Percentiles rank a stretch among this genome's conserved stretches.
Evolutionary conservation across 2,329 filamentous ascomycete species (phyloP).

Genomic region (Camillea tinctor): DNA sequence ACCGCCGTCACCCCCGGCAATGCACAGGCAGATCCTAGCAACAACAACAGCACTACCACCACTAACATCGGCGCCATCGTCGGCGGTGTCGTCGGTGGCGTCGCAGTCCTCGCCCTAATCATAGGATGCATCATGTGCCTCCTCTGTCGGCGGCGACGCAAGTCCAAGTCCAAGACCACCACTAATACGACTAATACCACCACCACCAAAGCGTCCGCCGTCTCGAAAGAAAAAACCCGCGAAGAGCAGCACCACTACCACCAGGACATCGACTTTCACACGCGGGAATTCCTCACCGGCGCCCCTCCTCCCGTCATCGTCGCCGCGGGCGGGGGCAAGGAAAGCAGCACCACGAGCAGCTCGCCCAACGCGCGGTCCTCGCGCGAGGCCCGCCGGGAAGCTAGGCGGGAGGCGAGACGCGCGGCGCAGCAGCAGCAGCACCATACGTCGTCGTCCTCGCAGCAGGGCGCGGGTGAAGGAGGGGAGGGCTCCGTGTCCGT

Average conservation of each 20-base stretch:
- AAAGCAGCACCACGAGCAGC: background rate
- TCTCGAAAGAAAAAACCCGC: constrained; percentile 19
- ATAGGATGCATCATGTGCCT: constrained; percentile 20
- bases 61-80: constrained; percentile 30
- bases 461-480: background rate
- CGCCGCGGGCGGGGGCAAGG: background rate
- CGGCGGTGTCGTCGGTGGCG: constrained; percentile 32
- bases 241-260: background rate
- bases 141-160: constrained; percentile 19
- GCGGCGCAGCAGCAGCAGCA: background rate
- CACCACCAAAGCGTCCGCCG: too few species aligned
- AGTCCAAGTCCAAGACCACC: constrained; percentile 7
- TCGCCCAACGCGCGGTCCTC: background rate
- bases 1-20: background rate
- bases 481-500: background rate
- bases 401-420: background rate
- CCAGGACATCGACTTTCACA: background rate
- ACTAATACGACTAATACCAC: too few species aligned
- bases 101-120: constrained; percentile 25
- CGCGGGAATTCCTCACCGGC: background rate
- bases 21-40: background rate
- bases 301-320: background rate
- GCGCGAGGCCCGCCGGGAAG: background rate
- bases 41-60: constrained; percentile 1
- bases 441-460: background rate